Evolutionary conservation across 148 eudicot genomes (phyloP).

Genomic region (Persicaria tinctoria): DNA sequence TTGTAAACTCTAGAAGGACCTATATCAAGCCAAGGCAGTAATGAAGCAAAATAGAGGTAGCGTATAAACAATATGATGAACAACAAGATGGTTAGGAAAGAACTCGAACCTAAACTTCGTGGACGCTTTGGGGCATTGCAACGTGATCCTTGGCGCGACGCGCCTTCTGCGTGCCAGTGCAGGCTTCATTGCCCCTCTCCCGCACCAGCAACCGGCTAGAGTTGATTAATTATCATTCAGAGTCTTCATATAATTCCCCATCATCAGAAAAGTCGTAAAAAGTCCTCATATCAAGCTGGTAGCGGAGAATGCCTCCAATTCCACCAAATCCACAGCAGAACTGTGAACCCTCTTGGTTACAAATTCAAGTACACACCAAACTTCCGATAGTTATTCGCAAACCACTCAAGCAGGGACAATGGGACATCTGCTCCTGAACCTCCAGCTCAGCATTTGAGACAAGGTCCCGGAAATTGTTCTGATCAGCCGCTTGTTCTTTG

Average conservation of each 20-base stretch:
- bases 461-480: conserved; percentile 16
- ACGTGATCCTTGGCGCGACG: conserved; percentile 1
- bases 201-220: conserved; percentile 1
- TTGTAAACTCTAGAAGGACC: too few species aligned
- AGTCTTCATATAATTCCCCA: conserved; percentile 15
- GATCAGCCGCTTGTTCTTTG: conserved; percentile 15
- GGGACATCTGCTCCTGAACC: conserved; percentile 15
- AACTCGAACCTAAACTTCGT: conserved; percentile 3
- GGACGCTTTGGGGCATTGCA: neutral
- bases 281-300: conserved; percentile 18
- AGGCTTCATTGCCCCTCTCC: conserved; percentile 7
- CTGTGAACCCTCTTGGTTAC: conserved; percentile 17
- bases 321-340: conserved; percentile 20
- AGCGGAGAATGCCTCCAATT: conserved; percentile 18
- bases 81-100: neutral
- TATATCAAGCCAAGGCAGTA: too few species aligned
- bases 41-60: neutral
- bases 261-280: conserved; percentile 15
- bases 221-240: conserved; percentile 15
- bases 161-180: conserved; percentile 16
- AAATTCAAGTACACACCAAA: conserved; percentile 15
- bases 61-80: neutral
- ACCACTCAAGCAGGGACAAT: conserved; percentile 17
- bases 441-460: conserved; percentile 17
- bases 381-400: conserved; percentile 16